Evolutionary conservation across 1,284 basidiomycete species (phyloP), one percentile per base, ranked within the genome.

Genomic region (Boletus albobrunnescens): DNA sequence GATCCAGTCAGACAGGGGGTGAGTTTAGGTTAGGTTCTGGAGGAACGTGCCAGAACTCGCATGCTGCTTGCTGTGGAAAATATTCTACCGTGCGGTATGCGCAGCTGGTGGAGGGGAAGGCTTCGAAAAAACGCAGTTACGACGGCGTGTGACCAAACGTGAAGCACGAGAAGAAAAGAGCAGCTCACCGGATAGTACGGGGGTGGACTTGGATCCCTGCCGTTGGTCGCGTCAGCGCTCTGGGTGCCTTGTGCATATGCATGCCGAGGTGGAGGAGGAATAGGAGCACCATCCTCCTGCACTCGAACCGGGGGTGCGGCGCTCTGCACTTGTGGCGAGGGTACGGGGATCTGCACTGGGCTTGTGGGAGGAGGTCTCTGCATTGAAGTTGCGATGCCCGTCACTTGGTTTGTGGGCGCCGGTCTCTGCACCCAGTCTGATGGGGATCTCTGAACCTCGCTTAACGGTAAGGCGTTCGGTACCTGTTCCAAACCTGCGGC

Each of bases 141-240:
- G 10, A 16, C 24, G 23, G n/a, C 26, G 32, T 41, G 41, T 38
- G 31, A 43, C 10, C 13, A n/a, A 12, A 10, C 19, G 17, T n/a
- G 31, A 42, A 26, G 11, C 19, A 20, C 16, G n/a, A 8, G 22
- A n/a, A 31, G 11, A 24, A 40, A 44, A 32, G 23, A 14, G 23
- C 1, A 17, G 11, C 59, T 58, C 40, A 63, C 60, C 12, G 62
- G 42, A 9, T 39, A 51, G 32, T 62, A 62, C 3, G 57, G 50
- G 2, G 62, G 48, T 26, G 58, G 58, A 46, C 53, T 59, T n/a
- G 16, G 42, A 7, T 57, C 50, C 16, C 30, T 26, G 10, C 33
- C 39, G 10, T 31, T 42, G 19, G 19, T 3, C 3, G 16, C 11
- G 3, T 41, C 22, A 14, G 17, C 4, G 4, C 27, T 26, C 6